A percentile compares a stretch with the other conserved stretches of the same genome.
Evolutionary conservation across 805 yeast genomes (phyloP).

Genomic region (Starmerella gropengiesseri): DNA sequence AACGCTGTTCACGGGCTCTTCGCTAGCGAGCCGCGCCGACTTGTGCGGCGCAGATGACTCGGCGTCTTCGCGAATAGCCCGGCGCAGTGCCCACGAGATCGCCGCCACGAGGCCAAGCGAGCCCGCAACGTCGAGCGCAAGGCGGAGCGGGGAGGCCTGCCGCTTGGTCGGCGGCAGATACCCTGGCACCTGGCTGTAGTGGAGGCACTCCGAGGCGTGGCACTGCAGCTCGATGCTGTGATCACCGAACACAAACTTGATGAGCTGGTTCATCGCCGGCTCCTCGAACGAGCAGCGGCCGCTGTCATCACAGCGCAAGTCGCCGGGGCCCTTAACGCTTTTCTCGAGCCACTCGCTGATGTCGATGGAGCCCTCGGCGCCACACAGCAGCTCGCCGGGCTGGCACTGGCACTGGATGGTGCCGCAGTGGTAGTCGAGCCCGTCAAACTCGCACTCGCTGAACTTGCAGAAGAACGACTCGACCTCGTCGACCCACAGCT

Average conservation of each 20-base stretch:
- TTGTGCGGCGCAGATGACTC: background rate
- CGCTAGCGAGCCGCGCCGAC: slow-evolving; percentile 14
- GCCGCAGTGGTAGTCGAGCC: slow-evolving; percentile 66
- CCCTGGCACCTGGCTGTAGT: slow-evolving; percentile 87
- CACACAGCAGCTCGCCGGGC: slow-evolving; percentile 89
- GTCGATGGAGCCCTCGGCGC: slow-evolving; percentile 87
- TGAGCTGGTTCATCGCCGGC: slow-evolving; percentile 91
- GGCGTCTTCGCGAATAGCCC: background rate
- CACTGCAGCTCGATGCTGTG: slow-evolving; percentile 74
- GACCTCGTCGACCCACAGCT: slow-evolving; percentile 85
- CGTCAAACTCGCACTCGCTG: slow-evolving; percentile 54
- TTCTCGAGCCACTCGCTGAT: slow-evolving; percentile 85
- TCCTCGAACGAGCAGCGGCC: slow-evolving; percentile 73
- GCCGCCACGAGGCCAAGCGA: slow-evolving; percentile 21
- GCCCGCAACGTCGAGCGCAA: slow-evolving; percentile 22
- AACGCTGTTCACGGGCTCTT: slow-evolving; percentile 14
- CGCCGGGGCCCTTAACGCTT: slow-evolving; percentile 88
- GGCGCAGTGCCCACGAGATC: slow-evolving; percentile 6
- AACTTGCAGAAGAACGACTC: slow-evolving; percentile 90
- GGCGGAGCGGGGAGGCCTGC: slow-evolving; percentile 22
- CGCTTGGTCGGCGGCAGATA: slow-evolving; percentile 52
- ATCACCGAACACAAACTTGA: slow-evolving; percentile 89
- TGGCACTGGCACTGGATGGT: slow-evolving; percentile 76
- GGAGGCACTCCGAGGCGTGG: slow-evolving; percentile 81
- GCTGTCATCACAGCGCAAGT: slow-evolving; percentile 62